Conservation (phyloP, 2,329 filamentous ascomycete species). For the Neospermospora avenae region DNA sequence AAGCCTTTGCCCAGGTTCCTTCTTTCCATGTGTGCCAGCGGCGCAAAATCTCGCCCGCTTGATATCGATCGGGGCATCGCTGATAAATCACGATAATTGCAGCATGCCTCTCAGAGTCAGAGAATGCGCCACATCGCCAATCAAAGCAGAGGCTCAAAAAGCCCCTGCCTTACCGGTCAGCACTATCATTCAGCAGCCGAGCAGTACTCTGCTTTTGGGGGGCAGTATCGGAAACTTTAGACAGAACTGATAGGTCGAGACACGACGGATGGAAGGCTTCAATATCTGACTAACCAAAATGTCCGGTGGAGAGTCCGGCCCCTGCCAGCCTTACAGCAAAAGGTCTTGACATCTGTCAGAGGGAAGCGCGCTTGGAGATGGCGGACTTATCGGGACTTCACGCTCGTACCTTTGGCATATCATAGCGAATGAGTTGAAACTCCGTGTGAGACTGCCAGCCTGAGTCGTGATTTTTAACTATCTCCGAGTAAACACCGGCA, state of each 20-base stretch:
- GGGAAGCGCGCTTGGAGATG: background rate
- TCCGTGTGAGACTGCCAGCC: too few species aligned
- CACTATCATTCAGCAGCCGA: background rate
- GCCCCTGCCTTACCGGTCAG: background rate
- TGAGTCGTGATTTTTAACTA: background rate
- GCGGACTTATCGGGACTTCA: conserved; percentile 8
- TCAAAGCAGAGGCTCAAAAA: conserved; percentile 11
- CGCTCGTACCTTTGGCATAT: background rate
- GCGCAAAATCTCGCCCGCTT: background rate
- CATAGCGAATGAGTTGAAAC: background rate
- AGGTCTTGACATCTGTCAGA: background rate
- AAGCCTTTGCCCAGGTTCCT: background rate
- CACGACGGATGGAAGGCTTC: background rate
- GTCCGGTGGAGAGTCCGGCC: conserved; percentile 7
- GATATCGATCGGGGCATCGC: background rate
- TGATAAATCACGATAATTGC: background rate
- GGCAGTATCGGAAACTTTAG: background rate
- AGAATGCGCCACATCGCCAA: conserved; percentile 5
- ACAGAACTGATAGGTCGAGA: background rate
- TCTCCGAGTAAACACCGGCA: background rate
- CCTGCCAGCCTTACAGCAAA: conserved; percentile 1
- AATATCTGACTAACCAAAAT: background rate
- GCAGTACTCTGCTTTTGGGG: background rate
- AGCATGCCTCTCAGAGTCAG: background rate
- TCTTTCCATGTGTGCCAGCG: background rate